A percentile compares a stretch with the other conserved stretches of the same genome.
These are phyloP conservation scores for Xylariaceae sp. DNA, from an alignment of 2,329 filamentous ascomycete species.

Conservation along the genomic window DNA sequence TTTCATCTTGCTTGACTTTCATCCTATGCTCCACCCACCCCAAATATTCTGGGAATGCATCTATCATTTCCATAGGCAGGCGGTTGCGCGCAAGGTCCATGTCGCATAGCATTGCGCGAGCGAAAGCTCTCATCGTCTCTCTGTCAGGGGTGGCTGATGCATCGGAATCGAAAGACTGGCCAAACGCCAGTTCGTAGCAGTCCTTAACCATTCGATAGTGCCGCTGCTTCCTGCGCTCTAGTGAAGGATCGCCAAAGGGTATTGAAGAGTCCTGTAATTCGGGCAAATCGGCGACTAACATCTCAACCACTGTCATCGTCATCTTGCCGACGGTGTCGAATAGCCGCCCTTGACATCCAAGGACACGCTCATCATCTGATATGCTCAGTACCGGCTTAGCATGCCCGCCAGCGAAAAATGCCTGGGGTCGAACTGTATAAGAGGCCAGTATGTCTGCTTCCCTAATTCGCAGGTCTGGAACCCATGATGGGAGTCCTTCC, in stretches of 20 bases:
- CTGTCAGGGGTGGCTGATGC: background rate
- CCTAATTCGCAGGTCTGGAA: constrained; percentile 3
- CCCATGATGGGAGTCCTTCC: constrained; percentile 11
- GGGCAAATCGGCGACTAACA: background rate
- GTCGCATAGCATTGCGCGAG: constrained; percentile 8
- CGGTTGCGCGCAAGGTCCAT: constrained; percentile 3
- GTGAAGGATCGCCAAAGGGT: background rate
- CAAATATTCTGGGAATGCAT: constrained; percentile 4
- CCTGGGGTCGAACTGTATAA: constrained; percentile 4
- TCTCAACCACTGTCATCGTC: background rate
- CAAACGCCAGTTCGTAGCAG: constrained; percentile 2
- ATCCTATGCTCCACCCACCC: background rate
- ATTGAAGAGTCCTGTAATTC: background rate
- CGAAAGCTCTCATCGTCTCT: constrained; percentile 7
- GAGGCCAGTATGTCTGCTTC: background rate
- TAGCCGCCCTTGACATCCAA: constrained; percentile 2
- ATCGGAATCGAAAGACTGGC: background rate
- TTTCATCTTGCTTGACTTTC: background rate
- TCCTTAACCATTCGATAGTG: background rate
- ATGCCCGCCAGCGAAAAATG: constrained; percentile 5
- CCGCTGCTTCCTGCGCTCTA: background rate
- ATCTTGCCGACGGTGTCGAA: constrained; percentile 5
- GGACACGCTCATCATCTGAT: constrained; percentile 7
- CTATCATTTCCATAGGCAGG: background rate
- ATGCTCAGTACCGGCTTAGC: constrained; percentile 6